A percentile compares a stretch with the other conserved stretches of the same genome.
Evolutionary conservation across 345 rosid genomes (phyloP).

Genomic region (Gossypium rotundifolium): DNA sequence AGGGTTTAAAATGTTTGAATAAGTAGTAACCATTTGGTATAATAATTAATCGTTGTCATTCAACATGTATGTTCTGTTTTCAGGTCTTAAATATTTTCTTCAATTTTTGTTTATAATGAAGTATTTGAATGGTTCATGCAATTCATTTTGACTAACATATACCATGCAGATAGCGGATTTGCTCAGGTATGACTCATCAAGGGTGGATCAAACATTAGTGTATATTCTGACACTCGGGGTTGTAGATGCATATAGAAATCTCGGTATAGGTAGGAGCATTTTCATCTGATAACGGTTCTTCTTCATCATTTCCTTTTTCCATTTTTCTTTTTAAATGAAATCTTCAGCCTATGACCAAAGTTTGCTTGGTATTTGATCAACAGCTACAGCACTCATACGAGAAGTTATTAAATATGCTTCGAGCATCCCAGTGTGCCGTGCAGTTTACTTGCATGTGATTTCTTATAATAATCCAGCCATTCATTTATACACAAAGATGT

Average conservation of each 20-base stretch:
- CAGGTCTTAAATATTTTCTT: background rate
- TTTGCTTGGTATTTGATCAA: constrained; percentile 23
- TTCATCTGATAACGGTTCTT: background rate
- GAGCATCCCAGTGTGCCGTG: constrained; percentile 57
- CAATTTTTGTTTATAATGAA: background rate
- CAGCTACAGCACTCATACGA: constrained; percentile 75
- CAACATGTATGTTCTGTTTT: background rate
- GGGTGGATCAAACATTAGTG: constrained; percentile 68
- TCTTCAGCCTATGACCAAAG: background rate
- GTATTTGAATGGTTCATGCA: background rate
- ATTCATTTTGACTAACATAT: constrained; percentile 7
- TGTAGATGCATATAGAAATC: constrained; percentile 67
- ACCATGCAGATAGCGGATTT: constrained; percentile 73
- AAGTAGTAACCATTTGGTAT: background rate
- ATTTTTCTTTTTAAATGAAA: background rate
- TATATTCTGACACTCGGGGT: constrained; percentile 92
- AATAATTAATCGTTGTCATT: background rate
- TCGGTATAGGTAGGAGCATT: constrained; percentile 62
- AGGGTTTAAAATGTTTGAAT: background rate
- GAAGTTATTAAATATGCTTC: constrained; percentile 76
- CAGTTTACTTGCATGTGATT: constrained; percentile 91
- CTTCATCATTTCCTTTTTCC: constrained; percentile 1
- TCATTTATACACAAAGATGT: constrained; percentile 77
- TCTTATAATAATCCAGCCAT: constrained; percentile 89
- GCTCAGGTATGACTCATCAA: constrained; percentile 59